A percentile compares a stretch with the other conserved stretches of the same genome.
Evolutionary conservation across 305 asterid species (phyloP).

Genomic region (Fraxinus greggii): DNA sequence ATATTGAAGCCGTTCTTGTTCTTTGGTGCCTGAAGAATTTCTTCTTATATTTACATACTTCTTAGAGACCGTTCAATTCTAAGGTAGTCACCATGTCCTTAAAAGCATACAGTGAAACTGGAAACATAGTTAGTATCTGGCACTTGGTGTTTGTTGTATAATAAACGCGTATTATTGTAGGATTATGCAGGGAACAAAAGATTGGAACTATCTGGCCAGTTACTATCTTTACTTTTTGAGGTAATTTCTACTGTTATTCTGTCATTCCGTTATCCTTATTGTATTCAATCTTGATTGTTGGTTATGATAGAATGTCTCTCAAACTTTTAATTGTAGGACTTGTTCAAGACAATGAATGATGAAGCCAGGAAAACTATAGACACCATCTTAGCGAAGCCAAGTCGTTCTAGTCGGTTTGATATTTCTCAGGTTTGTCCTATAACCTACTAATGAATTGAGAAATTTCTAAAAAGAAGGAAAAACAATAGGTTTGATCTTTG

Average conservation of each 20-base stretch:
- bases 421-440: constrained; percentile 56
- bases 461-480: neutral
- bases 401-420: constrained; percentile 59
- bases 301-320: constrained; percentile 5
- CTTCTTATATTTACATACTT: neutral
- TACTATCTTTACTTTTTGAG: constrained; percentile 87
- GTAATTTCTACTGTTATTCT: constrained; percentile 36
- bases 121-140: constrained; percentile 4
- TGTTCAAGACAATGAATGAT: constrained; percentile 87
- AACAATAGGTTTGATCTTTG: constrained; percentile 8
- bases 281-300: constrained; percentile 13
- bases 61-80: neutral
- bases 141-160: constrained; percentile 15
- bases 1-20: constrained; percentile 7
- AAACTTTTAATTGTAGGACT: constrained; percentile 52
- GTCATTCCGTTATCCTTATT: constrained; percentile 5
- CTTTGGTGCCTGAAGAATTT: neutral
- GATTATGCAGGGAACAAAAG: constrained; percentile 98
- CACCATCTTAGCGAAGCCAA: constrained; percentile 34
- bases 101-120: constrained; percentile 13
- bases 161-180: constrained; percentile 32
- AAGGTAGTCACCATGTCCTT: constrained; percentile 2
- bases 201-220: constrained; percentile 88
- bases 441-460: constrained; percentile 2
- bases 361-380: constrained; percentile 48